Conservation (phyloP, 2,329 filamentous ascomycete species). For the Gnomoniopsis sp. region DNA sequence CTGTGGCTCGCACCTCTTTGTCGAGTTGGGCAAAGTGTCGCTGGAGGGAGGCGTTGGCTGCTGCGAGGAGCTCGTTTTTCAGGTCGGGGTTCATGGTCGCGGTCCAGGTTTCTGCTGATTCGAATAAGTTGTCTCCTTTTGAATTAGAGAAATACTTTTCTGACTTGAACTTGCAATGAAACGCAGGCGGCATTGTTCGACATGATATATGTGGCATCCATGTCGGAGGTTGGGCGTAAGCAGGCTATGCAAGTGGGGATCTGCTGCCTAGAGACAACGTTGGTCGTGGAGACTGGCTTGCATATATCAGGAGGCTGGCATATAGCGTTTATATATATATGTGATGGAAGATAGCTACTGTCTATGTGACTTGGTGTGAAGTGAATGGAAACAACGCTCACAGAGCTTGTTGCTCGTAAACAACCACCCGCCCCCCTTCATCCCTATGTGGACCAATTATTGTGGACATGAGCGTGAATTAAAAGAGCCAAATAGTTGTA, state of each 20-base stretch:
- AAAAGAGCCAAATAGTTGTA: constrained; percentile 35
- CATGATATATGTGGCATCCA: too few relatives aligned
- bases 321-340: constrained; percentile 1
- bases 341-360: constrained; percentile 27
- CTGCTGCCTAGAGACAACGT: too few relatives aligned
- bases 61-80: not conserved
- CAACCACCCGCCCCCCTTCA: too few relatives aligned
- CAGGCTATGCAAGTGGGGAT: not conserved
- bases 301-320: not conserved
- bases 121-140: too few relatives aligned
- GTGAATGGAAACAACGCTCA: too few relatives aligned
- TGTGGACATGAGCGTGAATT: too few relatives aligned
- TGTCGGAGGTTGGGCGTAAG: not conserved
- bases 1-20: not conserved
- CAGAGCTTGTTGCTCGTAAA: too few relatives aligned
- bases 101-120: not conserved
- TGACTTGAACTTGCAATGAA: too few relatives aligned
- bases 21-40: not conserved
- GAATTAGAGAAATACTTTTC: too few relatives aligned
- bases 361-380: too few relatives aligned
- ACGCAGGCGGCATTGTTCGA: too few relatives aligned
- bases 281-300: not conserved
- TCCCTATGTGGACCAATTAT: constrained; percentile 41
- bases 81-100: not conserved
- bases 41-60: not conserved